These are phyloP conservation scores for Sergeia podlipaevii DNA, from an alignment of 208 protist genomes.

Conservation along the genomic window DNA sequence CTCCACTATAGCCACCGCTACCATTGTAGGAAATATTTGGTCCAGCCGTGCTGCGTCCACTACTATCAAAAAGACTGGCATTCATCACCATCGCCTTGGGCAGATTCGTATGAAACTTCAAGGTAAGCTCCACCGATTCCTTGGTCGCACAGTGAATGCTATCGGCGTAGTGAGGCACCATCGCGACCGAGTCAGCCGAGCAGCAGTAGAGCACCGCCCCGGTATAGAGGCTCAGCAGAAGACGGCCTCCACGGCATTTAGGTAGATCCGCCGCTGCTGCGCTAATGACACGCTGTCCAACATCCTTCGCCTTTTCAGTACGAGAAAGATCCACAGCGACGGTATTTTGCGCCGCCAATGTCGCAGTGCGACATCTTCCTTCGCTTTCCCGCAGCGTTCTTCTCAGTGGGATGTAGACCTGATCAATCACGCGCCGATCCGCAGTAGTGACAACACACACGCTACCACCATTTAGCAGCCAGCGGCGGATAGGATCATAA, in stretches of 20 bases:
- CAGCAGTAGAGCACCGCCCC: slow-evolving; percentile 78
- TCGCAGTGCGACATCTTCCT: slow-evolving; percentile 2
- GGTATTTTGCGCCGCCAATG: neutral
- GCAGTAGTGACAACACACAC: slow-evolving; percentile 83
- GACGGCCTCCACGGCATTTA: slow-evolving; percentile 23
- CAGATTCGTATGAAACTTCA: slow-evolving; percentile 23
- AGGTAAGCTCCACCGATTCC: slow-evolving; percentile 43
- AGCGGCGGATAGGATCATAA: slow-evolving; percentile 41
- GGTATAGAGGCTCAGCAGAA: slow-evolving; percentile 79
- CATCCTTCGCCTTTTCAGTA: neutral
- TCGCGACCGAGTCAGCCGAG: slow-evolving; percentile 32
- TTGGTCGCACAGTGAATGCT: slow-evolving; percentile 55
- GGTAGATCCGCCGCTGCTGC: neutral
- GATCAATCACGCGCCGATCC: slow-evolving; percentile 55
- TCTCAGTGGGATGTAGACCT: slow-evolving; percentile 66
- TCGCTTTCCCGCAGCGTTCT: slow-evolving; percentile 1
- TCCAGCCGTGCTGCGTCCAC: no score
- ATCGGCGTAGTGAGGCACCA: slow-evolving; percentile 47
- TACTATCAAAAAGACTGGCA: no score
- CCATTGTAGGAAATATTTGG: no score
- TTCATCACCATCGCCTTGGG: slow-evolving; percentile 14
- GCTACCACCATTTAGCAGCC: slow-evolving; percentile 70
- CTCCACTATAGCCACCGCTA: neutral
- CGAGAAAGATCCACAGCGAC: no score
- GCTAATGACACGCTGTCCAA: neutral